These are phyloP conservation scores for Wickerhamomyces rabaulensis DNA, from an alignment of 805 yeast genomes.

Conservation along the genomic window DNA sequence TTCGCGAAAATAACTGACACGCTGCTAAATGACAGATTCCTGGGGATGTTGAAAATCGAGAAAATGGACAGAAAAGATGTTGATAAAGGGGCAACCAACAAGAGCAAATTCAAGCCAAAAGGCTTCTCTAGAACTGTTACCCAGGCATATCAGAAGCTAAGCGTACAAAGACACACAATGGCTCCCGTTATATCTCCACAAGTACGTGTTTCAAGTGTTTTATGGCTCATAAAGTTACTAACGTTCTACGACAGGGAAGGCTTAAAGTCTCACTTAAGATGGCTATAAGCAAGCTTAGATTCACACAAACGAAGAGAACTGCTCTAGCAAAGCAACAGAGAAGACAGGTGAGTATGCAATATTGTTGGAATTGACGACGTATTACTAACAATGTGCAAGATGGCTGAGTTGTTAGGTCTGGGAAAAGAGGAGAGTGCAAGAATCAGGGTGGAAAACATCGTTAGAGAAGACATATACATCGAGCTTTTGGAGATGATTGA, in stretches of 20 bases:
- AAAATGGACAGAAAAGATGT: too few species aligned
- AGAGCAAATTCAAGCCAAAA: too few species aligned
- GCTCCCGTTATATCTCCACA: conserved; percentile 25
- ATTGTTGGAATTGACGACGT: too few species aligned
- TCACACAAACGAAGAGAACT: conserved; percentile 63
- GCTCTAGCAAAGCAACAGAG: conserved; percentile 75
- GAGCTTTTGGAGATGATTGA: conserved; percentile 78
- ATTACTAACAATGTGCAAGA: conserved; percentile 28
- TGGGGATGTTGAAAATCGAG: too few species aligned
- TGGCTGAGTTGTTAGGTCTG: conserved; percentile 61
- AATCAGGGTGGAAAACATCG: conserved; percentile 78
- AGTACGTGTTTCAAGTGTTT: conserved; percentile 13
- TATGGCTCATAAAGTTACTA: background rate
- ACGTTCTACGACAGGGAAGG: conserved; percentile 19
- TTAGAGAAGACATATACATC: conserved; percentile 73
- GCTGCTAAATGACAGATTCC: too few species aligned
- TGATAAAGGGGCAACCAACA: too few species aligned
- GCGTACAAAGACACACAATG: conserved; percentile 10
- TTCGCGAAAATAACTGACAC: too few species aligned
- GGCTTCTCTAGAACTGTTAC: too few species aligned
- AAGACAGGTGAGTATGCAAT: conserved; percentile 30
- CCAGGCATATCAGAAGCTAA: too few species aligned
- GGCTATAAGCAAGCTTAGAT: conserved; percentile 63
- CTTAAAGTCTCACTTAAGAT: conserved; percentile 40
- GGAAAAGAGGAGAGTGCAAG: conserved; percentile 81